Evolutionary conservation across 1,284 basidiomycete genomes (phyloP).

Genomic region (Amylostereum areolatum): DNA sequence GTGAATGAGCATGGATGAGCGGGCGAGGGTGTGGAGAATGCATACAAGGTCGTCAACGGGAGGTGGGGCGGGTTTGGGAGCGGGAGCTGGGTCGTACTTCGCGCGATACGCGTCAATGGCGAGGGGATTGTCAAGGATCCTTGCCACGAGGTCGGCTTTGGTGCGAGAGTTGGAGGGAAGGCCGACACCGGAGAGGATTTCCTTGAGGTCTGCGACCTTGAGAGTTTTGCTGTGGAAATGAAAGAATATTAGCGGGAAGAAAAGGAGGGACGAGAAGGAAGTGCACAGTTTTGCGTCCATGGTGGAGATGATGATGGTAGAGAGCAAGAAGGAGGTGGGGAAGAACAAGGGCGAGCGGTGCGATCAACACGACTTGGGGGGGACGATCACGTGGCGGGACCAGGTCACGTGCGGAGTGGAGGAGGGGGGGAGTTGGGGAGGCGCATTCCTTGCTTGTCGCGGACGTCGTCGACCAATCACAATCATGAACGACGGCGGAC

Average conservation of each 20-base stretch:
- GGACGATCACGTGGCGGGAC: constrained; percentile 3
- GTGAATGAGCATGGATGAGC: constrained; percentile 6
- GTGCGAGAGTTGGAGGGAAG: constrained; percentile 48
- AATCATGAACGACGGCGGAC: constrained; percentile 43
- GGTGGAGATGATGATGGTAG: constrained; percentile 8
- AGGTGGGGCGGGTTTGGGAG: constrained; percentile 2
- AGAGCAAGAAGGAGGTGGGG: constrained; percentile 8
- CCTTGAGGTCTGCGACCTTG: constrained; percentile 67
- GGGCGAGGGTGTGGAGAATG: constrained; percentile 1
- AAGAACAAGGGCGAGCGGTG: constrained; percentile 15
- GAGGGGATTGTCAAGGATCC: constrained; percentile 45
- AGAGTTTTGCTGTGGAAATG: constrained; percentile 41
- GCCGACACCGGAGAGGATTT: constrained; percentile 48
- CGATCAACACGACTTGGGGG: background rate
- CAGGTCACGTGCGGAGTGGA: constrained; percentile 10
- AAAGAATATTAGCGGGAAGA: constrained; percentile 5
- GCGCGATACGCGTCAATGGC: constrained; percentile 44
- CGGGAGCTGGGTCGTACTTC: constrained; percentile 19
- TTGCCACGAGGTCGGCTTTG: constrained; percentile 62
- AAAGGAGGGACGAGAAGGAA: constrained; percentile 5
- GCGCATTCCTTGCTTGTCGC: constrained; percentile 15
- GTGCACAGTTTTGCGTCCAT: constrained; percentile 48
- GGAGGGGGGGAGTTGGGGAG: constrained; percentile 13
- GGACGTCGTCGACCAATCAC: constrained; percentile 34
- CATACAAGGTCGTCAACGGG: constrained; percentile 18